Evolutionary conservation across 148 eudicot genomes (phyloP), one percentile per base, ranked within the genome.

Genomic region (Diospyros lotus): DNA sequence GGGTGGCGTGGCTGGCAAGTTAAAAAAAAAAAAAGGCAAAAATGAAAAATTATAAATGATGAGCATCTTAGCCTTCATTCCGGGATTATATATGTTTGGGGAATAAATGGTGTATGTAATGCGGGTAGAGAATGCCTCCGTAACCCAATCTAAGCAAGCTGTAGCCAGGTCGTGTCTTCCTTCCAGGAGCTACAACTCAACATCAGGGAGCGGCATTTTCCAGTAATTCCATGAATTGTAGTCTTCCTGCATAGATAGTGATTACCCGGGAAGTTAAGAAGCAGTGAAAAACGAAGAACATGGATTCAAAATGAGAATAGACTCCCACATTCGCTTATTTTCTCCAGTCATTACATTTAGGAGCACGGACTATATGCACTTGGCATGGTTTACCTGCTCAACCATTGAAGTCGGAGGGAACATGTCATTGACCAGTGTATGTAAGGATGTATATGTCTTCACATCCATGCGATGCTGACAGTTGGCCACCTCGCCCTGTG

Each of bases 401-500:
- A 87, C 82, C 88, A 89, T 78, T 58, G 93, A 91, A 61, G 99
- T 95, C 13, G 97, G 99, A 2, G 99, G 99, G 84, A 95, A 95
- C 99, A 95, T 95, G 88, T 93, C 99, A 69, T 95, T 77, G 39
- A 95, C 98, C 11, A 95, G 85, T 10, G 99, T 95, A 83, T 95
- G 99, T 66, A 95, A 82, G 3, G 97, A 92, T 54, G 97, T 88
- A 81, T 95, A 95, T 2, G 99, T 89, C 82, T 89, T 95, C 79
- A 86, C 92, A 68, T 91, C 98, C 10, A 88, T 84, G 28, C 84
- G 28, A 28, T 28, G 74, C 55, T 77, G 91, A 78, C 87, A 93
- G 73, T 88, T 93, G 28, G 99, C 99, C 53, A 95, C 99, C 83
- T 95, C 99, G 42, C 99, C 99, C 99, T 95, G 86, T 66, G 52